phyloP scores from a whole-genome alignment of 371 early-diverging fungal species.

The Batrachochytrium dendrobatidis region DNA sequence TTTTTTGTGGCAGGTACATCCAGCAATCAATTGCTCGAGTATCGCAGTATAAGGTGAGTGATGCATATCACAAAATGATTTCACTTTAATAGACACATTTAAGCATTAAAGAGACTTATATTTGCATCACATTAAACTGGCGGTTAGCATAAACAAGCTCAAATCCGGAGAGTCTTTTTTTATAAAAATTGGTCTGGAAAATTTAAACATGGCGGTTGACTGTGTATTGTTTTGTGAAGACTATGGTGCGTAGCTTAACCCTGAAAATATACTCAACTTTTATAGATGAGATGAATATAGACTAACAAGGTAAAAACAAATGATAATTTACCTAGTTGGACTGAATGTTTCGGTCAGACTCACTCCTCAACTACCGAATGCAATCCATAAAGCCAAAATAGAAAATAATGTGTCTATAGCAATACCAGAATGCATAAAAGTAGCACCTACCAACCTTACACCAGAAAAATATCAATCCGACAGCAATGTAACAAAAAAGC shows the following conservation, averaged over 20 bases:
- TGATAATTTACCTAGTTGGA: too few species aligned
- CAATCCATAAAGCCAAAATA: too few species aligned
- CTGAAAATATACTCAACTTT: too few species aligned
- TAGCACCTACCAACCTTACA: too few species aligned
- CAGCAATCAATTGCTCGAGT: conserved; percentile 25
- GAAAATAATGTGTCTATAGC: too few species aligned
- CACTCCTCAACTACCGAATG: too few species aligned
- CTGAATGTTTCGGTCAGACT: background rate
- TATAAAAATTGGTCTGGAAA: conserved; percentile 10
- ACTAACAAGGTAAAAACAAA: too few species aligned
- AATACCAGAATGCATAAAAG: too few species aligned
- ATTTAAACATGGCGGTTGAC: conserved; percentile 4
- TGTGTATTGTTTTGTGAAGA: conserved; percentile 26
- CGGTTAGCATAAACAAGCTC: conserved; percentile 21
- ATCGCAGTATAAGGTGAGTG: conserved; percentile 27
- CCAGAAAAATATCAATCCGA: too few species aligned
- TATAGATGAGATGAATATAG: too few species aligned
- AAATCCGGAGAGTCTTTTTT: conserved; percentile 21
- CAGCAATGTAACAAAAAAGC: too few species aligned
- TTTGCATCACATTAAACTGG: background rate
- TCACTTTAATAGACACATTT: conserved; percentile 5
- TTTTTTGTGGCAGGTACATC: conserved; percentile 20
- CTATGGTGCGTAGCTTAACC: conserved; percentile 14
- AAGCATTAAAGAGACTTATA: background rate
- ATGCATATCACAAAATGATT: background rate